A percentile compares a stretch with the other conserved stretches of the same genome.
phyloP scores from a whole-genome alignment of 2,329 filamentous ascomycete species.

The Cryphonectria naterciae region DNA sequence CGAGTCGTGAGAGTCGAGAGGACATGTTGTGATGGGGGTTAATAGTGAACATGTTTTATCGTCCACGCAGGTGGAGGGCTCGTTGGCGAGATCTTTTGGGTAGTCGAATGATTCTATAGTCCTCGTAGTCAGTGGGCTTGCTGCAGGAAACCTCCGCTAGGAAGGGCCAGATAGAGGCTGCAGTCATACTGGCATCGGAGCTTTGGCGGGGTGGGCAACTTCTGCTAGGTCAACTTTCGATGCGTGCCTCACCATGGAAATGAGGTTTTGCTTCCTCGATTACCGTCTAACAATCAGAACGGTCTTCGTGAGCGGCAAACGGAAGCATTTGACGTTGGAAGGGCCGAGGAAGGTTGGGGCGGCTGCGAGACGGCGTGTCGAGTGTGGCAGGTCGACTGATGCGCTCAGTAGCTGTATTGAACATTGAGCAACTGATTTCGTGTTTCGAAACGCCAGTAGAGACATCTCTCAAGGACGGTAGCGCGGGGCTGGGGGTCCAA shows the following conservation, averaged over 20 bases:
- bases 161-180: neutral
- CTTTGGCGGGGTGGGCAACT: neutral
- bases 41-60: neutral
- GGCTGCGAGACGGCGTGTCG: neutral
- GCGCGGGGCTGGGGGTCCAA: neutral
- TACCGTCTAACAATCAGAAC: neutral
- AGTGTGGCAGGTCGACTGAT: neutral
- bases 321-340: neutral
- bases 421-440: neutral
- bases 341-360: neutral
- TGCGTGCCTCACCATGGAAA: neutral
- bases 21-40: neutral
- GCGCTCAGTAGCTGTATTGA: neutral
- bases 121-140: neutral
- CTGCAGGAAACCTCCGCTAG: neutral
- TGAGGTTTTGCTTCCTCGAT: neutral
- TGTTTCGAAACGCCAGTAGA: neutral
- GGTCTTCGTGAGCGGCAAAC: neutral
- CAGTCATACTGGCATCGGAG: neutral
- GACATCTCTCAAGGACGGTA: neutral
- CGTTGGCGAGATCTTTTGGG: neutral
- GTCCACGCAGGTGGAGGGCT: neutral
- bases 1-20: neutral
- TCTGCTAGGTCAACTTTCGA: neutral
- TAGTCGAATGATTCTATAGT: neutral